Evolutionary conservation across 306 rosid species (phyloP).

Genomic region (Astragalus glycyphyllos): DNA sequence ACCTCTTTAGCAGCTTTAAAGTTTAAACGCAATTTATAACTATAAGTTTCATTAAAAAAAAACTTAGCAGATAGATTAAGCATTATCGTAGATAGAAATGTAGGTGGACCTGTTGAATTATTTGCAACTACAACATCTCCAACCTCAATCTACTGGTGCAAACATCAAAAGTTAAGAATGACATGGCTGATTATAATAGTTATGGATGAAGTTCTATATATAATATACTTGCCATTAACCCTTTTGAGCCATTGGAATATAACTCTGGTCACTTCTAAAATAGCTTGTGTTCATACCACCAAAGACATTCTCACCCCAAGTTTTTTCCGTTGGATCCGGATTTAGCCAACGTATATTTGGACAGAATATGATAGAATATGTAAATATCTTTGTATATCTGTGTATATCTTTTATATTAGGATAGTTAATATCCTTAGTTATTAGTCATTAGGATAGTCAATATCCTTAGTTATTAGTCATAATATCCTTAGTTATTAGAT

Average conservation of each 20-base stretch:
- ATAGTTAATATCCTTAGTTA: no score
- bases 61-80: no score
- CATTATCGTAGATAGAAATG: conserved; percentile 21
- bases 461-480: no score
- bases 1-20: no score
- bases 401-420: no score
- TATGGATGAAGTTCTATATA: conserved; percentile 26
- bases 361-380: no score
- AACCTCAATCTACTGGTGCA: conserved; percentile 61
- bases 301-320: conserved; percentile 60
- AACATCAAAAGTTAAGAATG: conserved; percentile 31
- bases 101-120: conserved; percentile 63
- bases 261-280: conserved; percentile 73
- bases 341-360: no score
- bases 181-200: conserved; percentile 35
- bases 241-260: conserved; percentile 57
- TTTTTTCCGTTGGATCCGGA: conserved; percentile 41
- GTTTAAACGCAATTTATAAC: background rate
- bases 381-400: no score
- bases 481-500: no score
- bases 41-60: background rate
- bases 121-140: conserved; percentile 69
- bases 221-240: conserved; percentile 78
- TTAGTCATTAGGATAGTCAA: no score
- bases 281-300: conserved; percentile 73